phyloP scores from a whole-genome alignment of 2,329 filamentous ascomycete genomes.

The Alternaria triticimaculans region DNA sequence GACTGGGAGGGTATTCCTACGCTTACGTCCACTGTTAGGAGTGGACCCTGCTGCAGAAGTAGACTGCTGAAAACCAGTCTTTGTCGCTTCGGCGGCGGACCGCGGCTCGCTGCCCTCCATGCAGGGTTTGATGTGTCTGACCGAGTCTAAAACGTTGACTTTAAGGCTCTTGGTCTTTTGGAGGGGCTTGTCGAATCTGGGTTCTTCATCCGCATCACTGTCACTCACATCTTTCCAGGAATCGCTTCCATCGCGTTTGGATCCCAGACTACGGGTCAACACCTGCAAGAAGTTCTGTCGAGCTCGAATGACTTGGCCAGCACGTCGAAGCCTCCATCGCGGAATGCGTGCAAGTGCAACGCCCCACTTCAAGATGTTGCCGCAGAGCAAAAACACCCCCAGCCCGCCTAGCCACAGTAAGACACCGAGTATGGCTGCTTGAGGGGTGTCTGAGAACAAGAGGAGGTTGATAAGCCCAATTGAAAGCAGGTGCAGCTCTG shows the following conservation, averaged over 20 bases:
- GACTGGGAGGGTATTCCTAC: conserved; percentile 46
- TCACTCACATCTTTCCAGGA: conserved; percentile 31
- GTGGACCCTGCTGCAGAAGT: conserved; percentile 1
- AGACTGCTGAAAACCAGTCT: conserved; percentile 18
- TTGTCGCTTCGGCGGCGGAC: conserved; percentile 40
- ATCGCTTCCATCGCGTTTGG: conserved; percentile 33
- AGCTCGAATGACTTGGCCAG: conserved; percentile 53
- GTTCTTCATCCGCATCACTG: conserved; percentile 57
- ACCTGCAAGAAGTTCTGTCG: conserved; percentile 53
- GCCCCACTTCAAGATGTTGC: conserved; percentile 79
- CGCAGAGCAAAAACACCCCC: conserved; percentile 74
- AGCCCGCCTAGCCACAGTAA: conserved; percentile 69
- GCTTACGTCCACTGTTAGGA: conserved; percentile 20
- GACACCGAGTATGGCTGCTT: conserved; percentile 52
- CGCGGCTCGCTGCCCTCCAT: conserved; percentile 29
- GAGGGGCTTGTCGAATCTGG: conserved; percentile 21
- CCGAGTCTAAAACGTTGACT: conserved; percentile 32
- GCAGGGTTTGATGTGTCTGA: conserved; percentile 18
- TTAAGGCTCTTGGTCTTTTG: conserved; percentile 39
- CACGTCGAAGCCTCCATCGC: conserved; percentile 82
- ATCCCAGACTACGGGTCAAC: conserved; percentile 45
- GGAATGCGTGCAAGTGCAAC: conserved; percentile 87
- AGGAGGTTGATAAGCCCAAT: conserved; percentile 82
- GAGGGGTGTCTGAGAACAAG: conserved; percentile 72
- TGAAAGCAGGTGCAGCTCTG: conserved; percentile 88